These are phyloP conservation scores for Blastobotrys muscicola DNA, from an alignment of 805 yeast genomes.

Conservation along the genomic window DNA sequence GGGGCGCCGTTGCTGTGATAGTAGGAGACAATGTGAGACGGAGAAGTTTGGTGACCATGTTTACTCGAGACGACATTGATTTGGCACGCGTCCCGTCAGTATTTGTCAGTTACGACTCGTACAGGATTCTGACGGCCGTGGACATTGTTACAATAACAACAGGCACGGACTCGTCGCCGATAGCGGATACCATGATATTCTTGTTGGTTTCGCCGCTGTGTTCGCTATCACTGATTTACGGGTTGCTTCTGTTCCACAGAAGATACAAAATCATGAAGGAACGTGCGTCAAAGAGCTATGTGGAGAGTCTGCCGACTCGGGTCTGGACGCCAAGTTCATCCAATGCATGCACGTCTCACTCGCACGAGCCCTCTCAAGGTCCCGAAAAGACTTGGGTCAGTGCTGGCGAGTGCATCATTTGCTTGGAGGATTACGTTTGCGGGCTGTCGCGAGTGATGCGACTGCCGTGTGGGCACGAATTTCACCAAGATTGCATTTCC, in stretches of 20 bases:
- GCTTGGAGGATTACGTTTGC: constrained; percentile 44
- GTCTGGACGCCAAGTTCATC: constrained; percentile 20
- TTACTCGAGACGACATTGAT: constrained; percentile 36
- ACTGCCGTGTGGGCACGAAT: constrained; percentile 53
- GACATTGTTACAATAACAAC: constrained; percentile 16
- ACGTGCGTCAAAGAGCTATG: constrained; percentile 30
- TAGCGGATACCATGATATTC: constrained; percentile 30
- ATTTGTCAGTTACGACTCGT: constrained; percentile 41
- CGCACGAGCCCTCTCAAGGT: constrained; percentile 4
- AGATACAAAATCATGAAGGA: constrained; percentile 26
- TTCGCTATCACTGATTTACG: constrained; percentile 29
- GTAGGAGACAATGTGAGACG: constrained; percentile 45
- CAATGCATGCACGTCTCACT: no score
- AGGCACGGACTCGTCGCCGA: constrained; percentile 22
- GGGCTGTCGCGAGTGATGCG: constrained; percentile 40
- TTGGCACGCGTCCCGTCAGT: constrained; percentile 41
- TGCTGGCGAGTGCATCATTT: constrained; percentile 49
- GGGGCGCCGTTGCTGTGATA: constrained; percentile 43
- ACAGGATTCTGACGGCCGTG: constrained; percentile 18
- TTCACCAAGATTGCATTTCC: constrained; percentile 47
- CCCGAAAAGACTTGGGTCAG: constrained; percentile 31
- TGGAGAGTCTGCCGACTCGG: constrained; percentile 30
- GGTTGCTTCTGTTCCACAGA: constrained; percentile 28
- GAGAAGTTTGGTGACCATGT: constrained; percentile 46
- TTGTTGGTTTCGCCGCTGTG: constrained; percentile 33